Percentiles rank a stretch among this genome's conserved stretches.
These are phyloP conservation scores for Chiua virens DNA, from an alignment of 768 basidiomycete genomes.

Conservation along the genomic window DNA sequence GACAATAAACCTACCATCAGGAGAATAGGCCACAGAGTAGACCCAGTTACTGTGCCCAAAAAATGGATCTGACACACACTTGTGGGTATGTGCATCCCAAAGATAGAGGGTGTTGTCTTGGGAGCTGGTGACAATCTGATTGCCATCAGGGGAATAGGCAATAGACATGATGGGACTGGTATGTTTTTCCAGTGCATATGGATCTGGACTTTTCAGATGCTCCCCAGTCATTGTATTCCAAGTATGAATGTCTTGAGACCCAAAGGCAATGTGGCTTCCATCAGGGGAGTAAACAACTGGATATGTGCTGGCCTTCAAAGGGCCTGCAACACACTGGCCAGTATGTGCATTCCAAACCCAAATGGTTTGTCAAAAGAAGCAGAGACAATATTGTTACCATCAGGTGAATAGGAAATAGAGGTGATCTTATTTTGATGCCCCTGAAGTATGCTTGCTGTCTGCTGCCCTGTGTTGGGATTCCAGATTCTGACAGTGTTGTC, in stretches of 20 bases:
- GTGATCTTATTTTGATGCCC: conserved; percentile 2
- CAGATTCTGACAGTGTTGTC: conserved; percentile 21
- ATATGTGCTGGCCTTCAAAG: not conserved
- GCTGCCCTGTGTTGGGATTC: conserved; percentile 8
- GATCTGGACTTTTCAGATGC: not conserved
- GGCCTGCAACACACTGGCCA: conserved; percentile 3
- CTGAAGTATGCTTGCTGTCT: not conserved
- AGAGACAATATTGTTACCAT: conserved; percentile 13
- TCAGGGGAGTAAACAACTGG: conserved; percentile 19
- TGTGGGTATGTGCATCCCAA: conserved; percentile 15
- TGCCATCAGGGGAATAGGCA: conserved; percentile 20
- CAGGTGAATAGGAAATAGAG: conserved; percentile 16
- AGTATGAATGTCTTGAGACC: conserved; percentile 5
- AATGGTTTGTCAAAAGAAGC: conserved; percentile 8
- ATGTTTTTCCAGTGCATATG: conserved; percentile 4
- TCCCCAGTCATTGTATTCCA: conserved; percentile 11
- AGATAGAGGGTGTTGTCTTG: conserved; percentile 2
- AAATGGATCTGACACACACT: conserved; percentile 1
- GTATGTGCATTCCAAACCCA: conserved; percentile 8
- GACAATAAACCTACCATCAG: conserved; percentile 25
- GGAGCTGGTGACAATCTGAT: conserved; percentile 4
- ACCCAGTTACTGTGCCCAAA: conserved; percentile 5
- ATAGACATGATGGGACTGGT: not conserved
- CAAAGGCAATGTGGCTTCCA: conserved; percentile 19
- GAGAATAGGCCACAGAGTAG: conserved; percentile 21